Evolutionary conservation across 768 basidiomycete genomes (phyloP).

Genomic region (Kwoniella shandongensis): DNA sequence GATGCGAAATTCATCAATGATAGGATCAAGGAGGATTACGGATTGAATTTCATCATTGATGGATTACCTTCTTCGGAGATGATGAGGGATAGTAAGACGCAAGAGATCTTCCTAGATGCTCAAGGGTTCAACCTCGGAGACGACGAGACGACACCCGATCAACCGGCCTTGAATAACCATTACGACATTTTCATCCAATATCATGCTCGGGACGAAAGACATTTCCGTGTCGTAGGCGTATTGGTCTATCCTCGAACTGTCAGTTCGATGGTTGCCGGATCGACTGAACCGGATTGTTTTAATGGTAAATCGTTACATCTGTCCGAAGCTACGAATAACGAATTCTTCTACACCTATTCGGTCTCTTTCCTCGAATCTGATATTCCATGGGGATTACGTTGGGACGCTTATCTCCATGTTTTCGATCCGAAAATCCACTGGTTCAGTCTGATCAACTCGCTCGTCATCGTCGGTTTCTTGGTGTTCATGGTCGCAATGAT

Average conservation of each 20-base stretch:
- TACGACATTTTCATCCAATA: conserved; percentile 68
- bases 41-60: conserved; percentile 91
- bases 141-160: conserved; percentile 61
- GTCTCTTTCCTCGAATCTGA: conserved; percentile 86
- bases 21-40: conserved; percentile 87
- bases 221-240: conserved; percentile 88
- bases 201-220: conserved; percentile 65
- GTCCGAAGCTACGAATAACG: conserved; percentile 63
- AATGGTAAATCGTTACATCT: conserved; percentile 57
- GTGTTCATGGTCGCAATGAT: conserved; percentile 80
- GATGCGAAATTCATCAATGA: conserved; percentile 88
- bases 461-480: conserved; percentile 86
- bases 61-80: conserved; percentile 92
- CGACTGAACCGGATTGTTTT: conserved; percentile 40
- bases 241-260: conserved; percentile 63
- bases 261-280: conserved; percentile 36
- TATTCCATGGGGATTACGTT: conserved; percentile 77
- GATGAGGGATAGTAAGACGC: conserved; percentile 74
- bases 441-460: conserved; percentile 90
- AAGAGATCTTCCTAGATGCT: conserved; percentile 88
- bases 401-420: conserved; percentile 94
- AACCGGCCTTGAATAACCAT: conserved; percentile 83
- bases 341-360: conserved; percentile 80
- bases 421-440: conserved; percentile 94
- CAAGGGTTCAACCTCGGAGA: conserved; percentile 74